These are phyloP conservation scores for Fraxinus anomala DNA, from an alignment of 257 asterid species.

Conservation along the genomic window DNA sequence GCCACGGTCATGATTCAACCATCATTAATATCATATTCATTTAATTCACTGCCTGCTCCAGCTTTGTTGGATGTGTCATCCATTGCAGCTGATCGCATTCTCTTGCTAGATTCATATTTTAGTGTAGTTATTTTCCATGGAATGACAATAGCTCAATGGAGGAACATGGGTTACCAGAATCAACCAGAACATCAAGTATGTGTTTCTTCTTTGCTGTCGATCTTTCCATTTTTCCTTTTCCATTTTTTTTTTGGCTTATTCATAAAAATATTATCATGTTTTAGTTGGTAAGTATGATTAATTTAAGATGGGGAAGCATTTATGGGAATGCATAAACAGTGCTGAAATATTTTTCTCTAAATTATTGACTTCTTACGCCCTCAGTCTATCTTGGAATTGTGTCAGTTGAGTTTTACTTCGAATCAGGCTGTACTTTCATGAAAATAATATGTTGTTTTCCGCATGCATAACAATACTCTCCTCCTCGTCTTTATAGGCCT, in stretches of 20 bases:
- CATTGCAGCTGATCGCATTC: constrained; percentile 88
- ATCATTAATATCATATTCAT: constrained; percentile 78
- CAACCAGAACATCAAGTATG: constrained; percentile 85
- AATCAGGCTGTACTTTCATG: not conserved
- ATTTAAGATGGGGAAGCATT: not conserved
- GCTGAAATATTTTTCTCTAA: not conserved
- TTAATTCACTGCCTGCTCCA: constrained; percentile 83
- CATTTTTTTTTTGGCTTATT: not conserved
- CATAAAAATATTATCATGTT: not conserved
- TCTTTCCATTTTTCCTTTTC: not conserved
- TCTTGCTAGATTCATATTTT: constrained; percentile 87
- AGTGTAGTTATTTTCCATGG: constrained; percentile 97
- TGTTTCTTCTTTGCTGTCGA: constrained; percentile 21
- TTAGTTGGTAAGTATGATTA: not conserved
- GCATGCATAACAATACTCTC: constrained; percentile 5
- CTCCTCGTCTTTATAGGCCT: constrained; percentile 48
- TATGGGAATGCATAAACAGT: not conserved
- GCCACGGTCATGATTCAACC: constrained; percentile 99
- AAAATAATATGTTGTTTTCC: constrained; percentile 14
- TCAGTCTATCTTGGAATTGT: not conserved
- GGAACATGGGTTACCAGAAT: constrained; percentile 93
- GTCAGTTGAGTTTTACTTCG: not conserved
- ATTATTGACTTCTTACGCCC: not conserved
- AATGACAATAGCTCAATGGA: constrained; percentile 97
- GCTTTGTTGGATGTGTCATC: constrained; percentile 92